phyloP scores from a whole-genome alignment of 140 eudicot species.

The Oenanthe javanica region DNA sequence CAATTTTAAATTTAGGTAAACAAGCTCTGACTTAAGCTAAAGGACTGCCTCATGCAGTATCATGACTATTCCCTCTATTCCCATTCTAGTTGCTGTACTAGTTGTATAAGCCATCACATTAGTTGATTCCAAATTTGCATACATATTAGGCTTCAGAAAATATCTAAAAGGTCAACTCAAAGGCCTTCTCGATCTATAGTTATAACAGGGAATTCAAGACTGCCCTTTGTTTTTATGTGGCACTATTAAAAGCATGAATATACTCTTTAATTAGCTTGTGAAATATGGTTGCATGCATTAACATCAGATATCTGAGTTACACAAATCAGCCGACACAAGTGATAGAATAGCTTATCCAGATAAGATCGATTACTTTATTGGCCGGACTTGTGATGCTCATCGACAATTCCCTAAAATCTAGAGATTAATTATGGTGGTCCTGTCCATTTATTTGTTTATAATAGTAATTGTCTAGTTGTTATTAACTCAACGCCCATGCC shows the following conservation, averaged over 20 bases:
- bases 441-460: not conserved
- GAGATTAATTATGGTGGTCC: not conserved
- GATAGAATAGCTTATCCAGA: slow-evolving; percentile 13
- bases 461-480: not conserved
- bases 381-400: not conserved
- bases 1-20: too few species aligned
- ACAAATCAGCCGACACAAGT: slow-evolving; percentile 9
- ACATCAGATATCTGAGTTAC: not conserved
- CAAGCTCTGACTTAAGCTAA: too few species aligned
- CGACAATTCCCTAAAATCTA: not conserved
- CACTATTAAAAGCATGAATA: too few species aligned
- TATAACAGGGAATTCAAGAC: not conserved
- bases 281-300: not conserved
- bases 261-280: too few species aligned
- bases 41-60: too few species aligned
- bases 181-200: not conserved
- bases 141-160: not conserved
- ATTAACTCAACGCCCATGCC: slow-evolving; percentile 5
- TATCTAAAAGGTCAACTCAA: not conserved
- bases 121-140: not conserved
- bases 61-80: too few species aligned
- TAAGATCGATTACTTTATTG: not conserved
- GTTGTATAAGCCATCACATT: not conserved
- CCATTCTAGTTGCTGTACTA: not conserved
- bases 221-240: too few species aligned